These are phyloP conservation scores for Umbilicus rupestris DNA, from an alignment of 164 flowering plant species.

Conservation along the genomic window DNA sequence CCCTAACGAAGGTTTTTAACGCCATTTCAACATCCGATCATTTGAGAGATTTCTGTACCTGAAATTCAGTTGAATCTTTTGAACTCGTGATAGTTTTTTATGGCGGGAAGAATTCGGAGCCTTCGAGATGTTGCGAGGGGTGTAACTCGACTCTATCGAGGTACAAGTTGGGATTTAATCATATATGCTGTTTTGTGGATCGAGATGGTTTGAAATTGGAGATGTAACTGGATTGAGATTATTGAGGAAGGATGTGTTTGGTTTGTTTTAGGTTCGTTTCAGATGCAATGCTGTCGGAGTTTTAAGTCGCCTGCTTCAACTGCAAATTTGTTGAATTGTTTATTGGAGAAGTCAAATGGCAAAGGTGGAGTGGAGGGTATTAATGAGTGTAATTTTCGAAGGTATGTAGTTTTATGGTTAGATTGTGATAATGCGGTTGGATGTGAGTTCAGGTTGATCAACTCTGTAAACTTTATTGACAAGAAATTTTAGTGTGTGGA, in stretches of 20 bases:
- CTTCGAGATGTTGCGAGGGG: conserved; percentile 1
- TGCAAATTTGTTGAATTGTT: background rate
- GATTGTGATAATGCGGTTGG: background rate
- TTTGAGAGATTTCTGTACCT: background rate
- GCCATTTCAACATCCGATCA: background rate
- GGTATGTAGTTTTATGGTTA: background rate
- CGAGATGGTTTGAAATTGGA: background rate
- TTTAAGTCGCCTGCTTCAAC: background rate
- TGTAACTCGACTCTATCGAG: background rate
- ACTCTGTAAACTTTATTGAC: no score
- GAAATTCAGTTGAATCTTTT: background rate
- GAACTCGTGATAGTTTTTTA: background rate
- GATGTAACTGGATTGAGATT: background rate
- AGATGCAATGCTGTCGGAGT: background rate
- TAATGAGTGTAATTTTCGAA: background rate
- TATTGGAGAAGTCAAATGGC: background rate
- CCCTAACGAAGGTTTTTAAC: background rate
- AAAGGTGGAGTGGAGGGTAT: background rate
- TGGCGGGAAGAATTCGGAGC: conserved; percentile 4
- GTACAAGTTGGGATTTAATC: background rate
- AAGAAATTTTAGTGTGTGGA: background rate
- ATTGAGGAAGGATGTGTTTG: background rate
- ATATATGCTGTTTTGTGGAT: background rate
- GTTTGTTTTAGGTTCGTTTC: background rate
- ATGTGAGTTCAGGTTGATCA: no score